Conservation (phyloP, 2,329 filamentous ascomycete species). For the Fusarium decemcellulare region DNA sequence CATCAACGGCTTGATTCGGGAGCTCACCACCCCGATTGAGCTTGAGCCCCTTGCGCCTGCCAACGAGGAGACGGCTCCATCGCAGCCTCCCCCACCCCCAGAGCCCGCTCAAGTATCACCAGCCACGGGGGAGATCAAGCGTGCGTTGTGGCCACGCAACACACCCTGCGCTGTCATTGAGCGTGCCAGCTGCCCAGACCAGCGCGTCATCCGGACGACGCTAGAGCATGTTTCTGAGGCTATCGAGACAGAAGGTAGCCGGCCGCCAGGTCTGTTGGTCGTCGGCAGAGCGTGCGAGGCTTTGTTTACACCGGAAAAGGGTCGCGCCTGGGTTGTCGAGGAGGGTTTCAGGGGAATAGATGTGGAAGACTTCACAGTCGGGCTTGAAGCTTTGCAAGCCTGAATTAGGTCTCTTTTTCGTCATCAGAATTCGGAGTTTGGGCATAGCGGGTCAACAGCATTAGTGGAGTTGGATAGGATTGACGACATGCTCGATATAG, state of each 20-base stretch:
- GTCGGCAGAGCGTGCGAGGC: constrained; percentile 89
- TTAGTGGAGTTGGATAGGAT: constrained; percentile 36
- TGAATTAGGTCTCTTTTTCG: constrained; percentile 15
- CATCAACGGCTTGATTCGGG: constrained; percentile 79
- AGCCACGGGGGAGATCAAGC: constrained; percentile 34
- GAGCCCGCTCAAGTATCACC: constrained; percentile 17
- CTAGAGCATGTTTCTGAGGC: constrained; percentile 84
- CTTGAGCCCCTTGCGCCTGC: constrained; percentile 44
- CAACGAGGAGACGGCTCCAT: constrained; percentile 38
- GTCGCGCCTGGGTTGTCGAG: constrained; percentile 84
- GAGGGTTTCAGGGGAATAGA: constrained; percentile 88
- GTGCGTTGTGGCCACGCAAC: constrained; percentile 75
- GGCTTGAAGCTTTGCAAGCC: constrained; percentile 40
- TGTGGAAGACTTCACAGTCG: constrained; percentile 50
- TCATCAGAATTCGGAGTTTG: constrained; percentile 23
- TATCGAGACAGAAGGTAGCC: constrained; percentile 88
- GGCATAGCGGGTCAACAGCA: constrained; percentile 32
- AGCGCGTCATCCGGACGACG: constrained; percentile 91
- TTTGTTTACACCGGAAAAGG: constrained; percentile 70
- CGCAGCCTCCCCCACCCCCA: constrained; percentile 29
- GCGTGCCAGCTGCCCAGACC: constrained; percentile 92
- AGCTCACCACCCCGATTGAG: constrained; percentile 69
- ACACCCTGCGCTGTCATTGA: constrained; percentile 96
- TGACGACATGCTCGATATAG: constrained; percentile 1
- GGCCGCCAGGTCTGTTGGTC: constrained; percentile 90